Evolutionary conservation across 2,329 filamentous ascomycete species (phyloP), one percentile per base, ranked within the genome.

Genomic region (Berkeleyomyces basicola): DNA sequence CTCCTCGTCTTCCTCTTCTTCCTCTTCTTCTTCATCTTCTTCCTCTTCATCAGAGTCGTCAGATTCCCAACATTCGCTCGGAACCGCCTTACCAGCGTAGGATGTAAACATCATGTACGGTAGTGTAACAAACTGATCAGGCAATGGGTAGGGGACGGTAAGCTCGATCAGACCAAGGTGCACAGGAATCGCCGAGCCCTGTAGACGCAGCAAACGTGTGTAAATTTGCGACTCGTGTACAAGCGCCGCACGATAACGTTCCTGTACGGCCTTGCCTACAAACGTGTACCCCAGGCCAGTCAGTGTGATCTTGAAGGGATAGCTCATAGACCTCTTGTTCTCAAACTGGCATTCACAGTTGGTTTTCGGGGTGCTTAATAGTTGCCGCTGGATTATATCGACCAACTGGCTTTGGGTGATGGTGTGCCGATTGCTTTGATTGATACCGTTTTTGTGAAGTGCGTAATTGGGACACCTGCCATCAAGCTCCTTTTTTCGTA

Each of bases 11-110:
- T 23, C 23, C 23, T 23, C 23, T 23, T 23, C 23, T 23, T 23
- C 23, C 2, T 23, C 23, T 23, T 23, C 23, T 23, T 23, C 23
- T n/a, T n/a, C n/a, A n/a, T 23, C 23, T 23, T 23, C 23, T 23
- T 23, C 23, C 2, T 23, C 23, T 23, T 23, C 23, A 23, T 23
- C 23, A 23, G 23, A 23, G 23, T 23, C 23, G 23, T 23, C 23
- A 23, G 23, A 23, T 23, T 23, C 23, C 23, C 23, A 23, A 23
- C 23, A 23, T 23, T 23, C 23, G 23, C 23, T 23, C 2, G 23
- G 23, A 23, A 23, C 23, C n/a, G 49, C 11, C 23, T 53, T 23
- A 90, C 49, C 49, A 33, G 49, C 49, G 14, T 53, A 53, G 3
- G 49, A 37, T 31, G 36, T 53, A 31, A 53, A 31, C 49, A 53